phyloP scores from a whole-genome alignment of 768 basidiomycete species.

The Cystobasidium onofrii region DNA sequence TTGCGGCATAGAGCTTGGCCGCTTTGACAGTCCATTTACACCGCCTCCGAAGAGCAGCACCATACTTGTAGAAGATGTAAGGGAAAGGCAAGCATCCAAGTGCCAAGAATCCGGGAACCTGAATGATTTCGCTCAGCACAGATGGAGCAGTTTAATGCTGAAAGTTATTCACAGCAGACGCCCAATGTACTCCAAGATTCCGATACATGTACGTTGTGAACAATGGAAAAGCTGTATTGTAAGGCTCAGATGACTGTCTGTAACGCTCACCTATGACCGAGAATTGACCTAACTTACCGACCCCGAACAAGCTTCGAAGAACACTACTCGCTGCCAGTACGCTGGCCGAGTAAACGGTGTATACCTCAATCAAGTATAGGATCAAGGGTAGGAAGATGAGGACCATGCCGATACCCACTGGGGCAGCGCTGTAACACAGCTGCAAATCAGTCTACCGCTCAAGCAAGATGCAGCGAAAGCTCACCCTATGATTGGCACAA shows the following conservation, averaged over 20 bases:
- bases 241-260: neutral
- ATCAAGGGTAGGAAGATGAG: slow-evolving; percentile 24
- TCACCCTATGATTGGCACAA: slow-evolving; percentile 56
- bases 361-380: neutral
- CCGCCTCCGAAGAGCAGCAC: slow-evolving; percentile 36
- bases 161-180: too few relatives aligned
- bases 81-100: slow-evolving; percentile 31
- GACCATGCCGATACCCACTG: slow-evolving; percentile 24
- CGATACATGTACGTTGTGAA: slow-evolving; percentile 22
- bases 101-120: neutral
- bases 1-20: neutral
- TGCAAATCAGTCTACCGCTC: neutral
- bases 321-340: slow-evolving; percentile 43
- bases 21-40: slow-evolving; percentile 23
- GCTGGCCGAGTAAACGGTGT: slow-evolving; percentile 38
- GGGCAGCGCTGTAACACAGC: slow-evolving; percentile 41
- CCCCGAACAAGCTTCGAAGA: slow-evolving; percentile 40
- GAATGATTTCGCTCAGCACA: neutral
- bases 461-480: neutral
- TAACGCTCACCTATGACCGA: neutral
- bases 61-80: slow-evolving; percentile 39
- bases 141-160: too few relatives aligned
- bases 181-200: slow-evolving; percentile 13
- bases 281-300: neutral
- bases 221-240: neutral